Evolutionary conservation across 208 protist species (phyloP), one percentile per base, ranked within the genome.

Genomic region (Trypanosoma grayi): DNA sequence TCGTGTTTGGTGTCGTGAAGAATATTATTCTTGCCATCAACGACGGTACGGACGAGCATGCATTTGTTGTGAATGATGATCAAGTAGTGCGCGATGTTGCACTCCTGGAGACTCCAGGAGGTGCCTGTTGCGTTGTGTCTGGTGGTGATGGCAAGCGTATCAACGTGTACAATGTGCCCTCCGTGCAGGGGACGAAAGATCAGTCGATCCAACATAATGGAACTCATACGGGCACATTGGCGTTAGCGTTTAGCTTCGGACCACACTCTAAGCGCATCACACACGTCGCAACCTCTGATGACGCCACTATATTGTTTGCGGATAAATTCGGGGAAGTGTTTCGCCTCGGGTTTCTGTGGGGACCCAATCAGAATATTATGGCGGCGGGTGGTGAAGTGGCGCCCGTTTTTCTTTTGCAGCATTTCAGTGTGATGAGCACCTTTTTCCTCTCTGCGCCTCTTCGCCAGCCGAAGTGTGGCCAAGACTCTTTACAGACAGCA

Each of bases 271-370:
- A 95, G 71, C 83, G 85, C 61, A 92, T 95, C 55, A 91, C 79
- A 9, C 76, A 83, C 45, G 54, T 90, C 25, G 73, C 64, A 11
- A 72, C 76, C 2, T 71, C 60, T 44, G 41, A 76, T 41, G 88
- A 89, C 33, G 71, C 70, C 44, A 79, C 67, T 22, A 78, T 95
- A 40, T 55, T 95, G 25, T 94, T 92, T 56, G 89, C 85, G 16
- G 89, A 95, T 77, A 95, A 93, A 71, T 95, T 95, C 54, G 89
- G 89, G 22, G 89, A 95, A 57, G 85, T 95, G 28, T 90, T 82
- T 66, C 83, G 76, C 40, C 43, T 95, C 14, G 56, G 54, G 11
- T 67, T 94, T 39, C 64, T 43, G 48, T 92, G 73, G 71, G 81
- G 69, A 22, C 71, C 78, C 0, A 69, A 71, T 45, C 68, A 80